phyloP scores from a whole-genome alignment of 768 basidiomycete genomes.

The Trametes maxima region DNA sequence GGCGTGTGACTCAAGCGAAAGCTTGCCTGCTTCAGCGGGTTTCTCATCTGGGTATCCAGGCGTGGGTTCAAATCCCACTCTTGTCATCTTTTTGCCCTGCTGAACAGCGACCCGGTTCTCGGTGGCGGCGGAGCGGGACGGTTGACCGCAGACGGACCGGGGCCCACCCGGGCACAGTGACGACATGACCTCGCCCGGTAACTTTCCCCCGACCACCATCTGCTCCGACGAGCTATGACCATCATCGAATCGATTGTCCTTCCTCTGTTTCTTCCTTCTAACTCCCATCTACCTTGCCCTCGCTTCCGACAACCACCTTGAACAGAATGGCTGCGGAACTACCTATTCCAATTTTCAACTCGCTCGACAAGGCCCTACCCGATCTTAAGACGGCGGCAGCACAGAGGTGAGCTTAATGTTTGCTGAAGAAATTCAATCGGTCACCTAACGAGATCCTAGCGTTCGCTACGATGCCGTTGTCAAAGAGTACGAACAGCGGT shows the following conservation, averaged over 20 bases:
- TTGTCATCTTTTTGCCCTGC: slow-evolving; percentile 22
- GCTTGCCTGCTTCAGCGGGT: slow-evolving; percentile 29
- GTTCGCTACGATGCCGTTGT: slow-evolving; percentile 64
- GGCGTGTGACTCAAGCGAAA: slow-evolving; percentile 62
- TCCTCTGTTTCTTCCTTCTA: background rate
- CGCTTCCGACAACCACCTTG: background rate
- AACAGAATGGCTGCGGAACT: slow-evolving; percentile 53
- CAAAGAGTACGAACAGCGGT: slow-evolving; percentile 61
- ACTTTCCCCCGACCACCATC: slow-evolving; percentile 1
- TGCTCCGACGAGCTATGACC: background rate
- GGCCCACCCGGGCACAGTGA: background rate
- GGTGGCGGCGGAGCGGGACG: background rate
- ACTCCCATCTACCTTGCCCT: background rate
- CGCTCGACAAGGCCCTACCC: slow-evolving; percentile 56
- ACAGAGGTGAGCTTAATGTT: slow-evolving; percentile 42
- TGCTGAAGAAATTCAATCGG: background rate
- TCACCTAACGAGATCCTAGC: slow-evolving; percentile 26
- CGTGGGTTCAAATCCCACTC: slow-evolving; percentile 35
- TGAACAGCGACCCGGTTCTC: background rate
- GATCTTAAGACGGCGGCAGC: slow-evolving; percentile 55
- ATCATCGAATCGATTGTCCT: slow-evolving; percentile 5
- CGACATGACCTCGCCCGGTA: slow-evolving; percentile 3
- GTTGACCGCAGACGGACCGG: background rate
- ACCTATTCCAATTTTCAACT: slow-evolving; percentile 62
- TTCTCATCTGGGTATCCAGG: slow-evolving; percentile 36